Conservation (phyloP, 2,329 filamentous ascomycete species). For the Beauveria brongniartii region DNA sequence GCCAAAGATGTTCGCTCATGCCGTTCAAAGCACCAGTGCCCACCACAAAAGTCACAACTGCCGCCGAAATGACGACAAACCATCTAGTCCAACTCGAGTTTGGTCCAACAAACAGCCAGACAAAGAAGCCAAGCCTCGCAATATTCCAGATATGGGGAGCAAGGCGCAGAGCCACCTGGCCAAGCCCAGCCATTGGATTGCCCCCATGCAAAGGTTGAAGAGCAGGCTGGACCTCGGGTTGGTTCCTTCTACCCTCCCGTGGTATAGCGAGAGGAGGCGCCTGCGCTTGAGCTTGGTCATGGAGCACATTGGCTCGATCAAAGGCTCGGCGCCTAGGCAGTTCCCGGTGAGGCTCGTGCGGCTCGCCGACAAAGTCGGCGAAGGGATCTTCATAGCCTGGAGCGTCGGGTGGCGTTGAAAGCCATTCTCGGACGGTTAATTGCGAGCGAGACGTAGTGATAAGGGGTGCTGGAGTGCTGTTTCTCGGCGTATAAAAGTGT, state of each 20-base stretch:
- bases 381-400: background rate
- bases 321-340: background rate
- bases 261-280: background rate
- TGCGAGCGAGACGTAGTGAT: background rate
- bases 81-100: slow-evolving; percentile 52
- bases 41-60: slow-evolving; percentile 47
- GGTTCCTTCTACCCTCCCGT: background rate
- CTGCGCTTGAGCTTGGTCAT: background rate
- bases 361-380: background rate
- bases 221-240: background rate
- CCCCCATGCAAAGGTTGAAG: background rate
- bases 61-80: slow-evolving; percentile 45
- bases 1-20: slow-evolving; percentile 45
- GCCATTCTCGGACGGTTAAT: background rate
- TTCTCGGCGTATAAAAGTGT: slow-evolving; percentile 40
- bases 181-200: slow-evolving; percentile 1
- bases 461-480: background rate
- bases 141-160: slow-evolving; percentile 51
- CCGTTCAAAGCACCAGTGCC: slow-evolving; percentile 53
- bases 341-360: background rate
- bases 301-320: background rate
- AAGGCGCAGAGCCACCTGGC: background rate
- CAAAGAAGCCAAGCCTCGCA: slow-evolving; percentile 48
- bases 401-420: background rate
- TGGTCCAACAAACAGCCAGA: slow-evolving; percentile 57